Evolutionary conservation across 768 basidiomycete species (phyloP).

Genomic region (Galerina sulciceps): DNA sequence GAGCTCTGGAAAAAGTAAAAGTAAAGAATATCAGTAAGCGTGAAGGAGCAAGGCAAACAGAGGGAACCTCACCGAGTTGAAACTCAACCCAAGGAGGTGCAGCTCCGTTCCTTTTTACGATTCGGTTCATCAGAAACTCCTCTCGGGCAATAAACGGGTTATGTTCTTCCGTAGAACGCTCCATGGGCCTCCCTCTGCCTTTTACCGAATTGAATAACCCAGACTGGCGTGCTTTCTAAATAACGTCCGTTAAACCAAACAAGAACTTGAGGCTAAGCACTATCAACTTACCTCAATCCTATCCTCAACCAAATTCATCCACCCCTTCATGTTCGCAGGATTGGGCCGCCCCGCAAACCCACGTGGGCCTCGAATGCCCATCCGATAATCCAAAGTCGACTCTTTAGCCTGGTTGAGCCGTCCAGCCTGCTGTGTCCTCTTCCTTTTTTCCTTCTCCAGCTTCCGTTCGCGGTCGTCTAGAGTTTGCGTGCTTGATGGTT

Average conservation of each 20-base stretch:
- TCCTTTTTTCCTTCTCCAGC: constrained; percentile 53
- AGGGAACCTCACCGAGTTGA: constrained; percentile 57
- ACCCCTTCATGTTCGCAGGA: constrained; percentile 72
- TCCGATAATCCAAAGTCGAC: constrained; percentile 74
- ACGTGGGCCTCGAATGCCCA: constrained; percentile 50
- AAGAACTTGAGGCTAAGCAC: background rate
- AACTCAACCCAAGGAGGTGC: constrained; percentile 88
- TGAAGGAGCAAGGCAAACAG: too few relatives aligned
- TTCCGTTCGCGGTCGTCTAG: constrained; percentile 42
- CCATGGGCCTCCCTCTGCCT: constrained; percentile 57
- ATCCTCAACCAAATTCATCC: constrained; percentile 78
- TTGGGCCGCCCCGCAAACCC: constrained; percentile 39
- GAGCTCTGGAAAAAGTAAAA: constrained; percentile 51
- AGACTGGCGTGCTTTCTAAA: constrained; percentile 67
- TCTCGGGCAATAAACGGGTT: constrained; percentile 71
- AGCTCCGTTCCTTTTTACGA: constrained; percentile 81
- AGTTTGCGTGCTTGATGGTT: constrained; percentile 11
- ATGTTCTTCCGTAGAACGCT: constrained; percentile 40
- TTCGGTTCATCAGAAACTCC: constrained; percentile 86
- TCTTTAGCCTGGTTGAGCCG: constrained; percentile 69
- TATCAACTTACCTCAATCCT: constrained; percentile 64
- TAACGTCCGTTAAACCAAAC: too few relatives aligned
- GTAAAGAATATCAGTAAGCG: background rate
- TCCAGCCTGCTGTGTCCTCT: constrained; percentile 55
- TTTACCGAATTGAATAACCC: constrained; percentile 76